These are phyloP conservation scores for Senecio squalidus DNA, from an alignment of 140 eudicot species.

Conservation along the genomic window DNA sequence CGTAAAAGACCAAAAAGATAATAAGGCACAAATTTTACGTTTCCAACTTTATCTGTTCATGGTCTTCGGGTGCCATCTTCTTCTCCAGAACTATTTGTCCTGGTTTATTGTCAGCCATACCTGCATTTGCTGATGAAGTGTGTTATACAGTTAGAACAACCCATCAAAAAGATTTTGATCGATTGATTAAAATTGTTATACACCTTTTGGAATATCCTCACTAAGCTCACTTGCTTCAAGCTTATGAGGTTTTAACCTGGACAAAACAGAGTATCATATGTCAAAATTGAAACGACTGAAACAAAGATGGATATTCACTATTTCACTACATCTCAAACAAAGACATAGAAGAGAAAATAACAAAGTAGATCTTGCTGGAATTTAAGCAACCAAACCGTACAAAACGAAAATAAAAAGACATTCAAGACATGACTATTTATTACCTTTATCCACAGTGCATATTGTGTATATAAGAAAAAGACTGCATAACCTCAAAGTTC, in stretches of 20 bases:
- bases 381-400: constrained; percentile 4
- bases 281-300: constrained; percentile 16
- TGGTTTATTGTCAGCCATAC: constrained; percentile 18
- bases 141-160: constrained; percentile 13
- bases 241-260: constrained; percentile 41
- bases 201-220: constrained; percentile 51
- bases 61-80: constrained; percentile 32
- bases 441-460: not conserved
- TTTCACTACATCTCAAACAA: too few species aligned
- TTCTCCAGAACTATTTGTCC: constrained; percentile 31
- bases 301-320: too few species aligned
- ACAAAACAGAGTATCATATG: constrained; percentile 19
- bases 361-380: not conserved
- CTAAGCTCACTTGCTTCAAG: constrained; percentile 41
- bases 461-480: not conserved
- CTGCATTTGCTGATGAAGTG: constrained; percentile 28
- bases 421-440: not conserved
- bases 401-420: not conserved
- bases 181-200: constrained; percentile 6
- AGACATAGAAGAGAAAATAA: constrained; percentile 1
- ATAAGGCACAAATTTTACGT: constrained; percentile 29
- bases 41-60: constrained; percentile 35
- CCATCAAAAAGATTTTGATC: constrained; percentile 1
- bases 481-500: not conserved
- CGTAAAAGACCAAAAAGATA: constrained; percentile 4